Evolutionary conservation across 345 rosid genomes (phyloP), one percentile per base, ranked within the genome.

Genomic region (Punica granatum): DNA sequence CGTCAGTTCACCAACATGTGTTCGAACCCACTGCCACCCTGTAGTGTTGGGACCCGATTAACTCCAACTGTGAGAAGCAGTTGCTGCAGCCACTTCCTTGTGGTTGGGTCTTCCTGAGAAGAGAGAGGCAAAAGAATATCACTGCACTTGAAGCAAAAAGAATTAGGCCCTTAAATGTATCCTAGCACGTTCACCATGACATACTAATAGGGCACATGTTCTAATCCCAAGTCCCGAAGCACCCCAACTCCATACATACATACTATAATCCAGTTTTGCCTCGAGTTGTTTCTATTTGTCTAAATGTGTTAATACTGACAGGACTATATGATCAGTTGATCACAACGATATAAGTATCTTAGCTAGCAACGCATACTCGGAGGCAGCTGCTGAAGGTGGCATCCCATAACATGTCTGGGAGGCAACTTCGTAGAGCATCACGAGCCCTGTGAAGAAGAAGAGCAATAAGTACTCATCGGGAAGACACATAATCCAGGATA

Each of bases 61-160:
- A 80, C 88, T 39, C 92, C 90, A 26, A 92, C 96, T 69, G 86
- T 92, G 80, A 84, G 87, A 75, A 92, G 96, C 84, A 92, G 67
- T 76, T 90, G 98, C 33, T 92, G 98, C 79, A 90, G 88, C 98
- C 98, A 92, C 79, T 91, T 79, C 80, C 92, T 90, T 4, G 97
- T 87, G 12, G 93, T 90, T 69, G 85, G 89, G 82, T 92, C 98
- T 69, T 92, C 98, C 98, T 92, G 82, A 2, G 18, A 35, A 63
- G 1, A 36, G 18, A 56, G 26, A 15, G 34, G 7, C 2, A 56
- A 56, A 26, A 44, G 13, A 44, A 11, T 7, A 28, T 56, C 3
- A 11, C 0, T 8, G 6, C 61, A 44, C 16, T 9, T 56, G 61
- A 13, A 56, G 25, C 33, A 28, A 30, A 26, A 56, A 4, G 34